phyloP scores from a whole-genome alignment of 2,329 filamentous ascomycete genomes.

The Diaporthe citrichinensis region DNA sequence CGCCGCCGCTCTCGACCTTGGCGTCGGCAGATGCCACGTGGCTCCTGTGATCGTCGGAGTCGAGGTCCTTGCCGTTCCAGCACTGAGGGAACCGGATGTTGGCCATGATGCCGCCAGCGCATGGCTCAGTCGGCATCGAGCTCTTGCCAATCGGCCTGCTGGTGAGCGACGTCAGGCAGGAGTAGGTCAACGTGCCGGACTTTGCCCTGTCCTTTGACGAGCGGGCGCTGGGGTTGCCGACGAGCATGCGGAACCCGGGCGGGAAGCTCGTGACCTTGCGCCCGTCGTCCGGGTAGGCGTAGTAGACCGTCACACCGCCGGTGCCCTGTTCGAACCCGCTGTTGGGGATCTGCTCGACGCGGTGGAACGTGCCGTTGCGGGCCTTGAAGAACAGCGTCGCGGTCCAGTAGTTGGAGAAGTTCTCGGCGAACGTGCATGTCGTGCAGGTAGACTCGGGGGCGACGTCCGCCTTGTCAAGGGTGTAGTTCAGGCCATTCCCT shows the following conservation, averaged over 20 bases:
- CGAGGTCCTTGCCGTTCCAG: constrained; percentile 66
- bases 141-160: constrained; percentile 56
- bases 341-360: constrained; percentile 51
- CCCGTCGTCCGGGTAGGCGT: constrained; percentile 45
- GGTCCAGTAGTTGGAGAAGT: constrained; percentile 37
- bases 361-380: constrained; percentile 45
- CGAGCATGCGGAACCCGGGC: constrained; percentile 63
- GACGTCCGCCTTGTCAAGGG: constrained; percentile 10
- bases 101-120: constrained; percentile 54
- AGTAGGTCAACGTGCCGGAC: constrained; percentile 60
- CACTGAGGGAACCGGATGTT: constrained; percentile 63
- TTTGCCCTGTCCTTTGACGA: constrained; percentile 49
- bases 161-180: constrained; percentile 54
- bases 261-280: constrained; percentile 56
- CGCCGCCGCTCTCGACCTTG: constrained; percentile 46
- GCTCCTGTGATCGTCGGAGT: constrained; percentile 61
- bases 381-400: constrained; percentile 38
- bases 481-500: constrained; percentile 26
- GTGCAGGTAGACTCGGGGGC: constrained; percentile 40
- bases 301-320: constrained; percentile 48
- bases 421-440: constrained; percentile 33
- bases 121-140: constrained; percentile 54
- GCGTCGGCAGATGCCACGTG: constrained; percentile 53
- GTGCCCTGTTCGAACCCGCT: constrained; percentile 12
- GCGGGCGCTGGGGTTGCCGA: constrained; percentile 48